These are phyloP conservation scores for Chalciporus pseudorubinellus DNA, from an alignment of 768 basidiomycete species.

Conservation along the genomic window DNA sequence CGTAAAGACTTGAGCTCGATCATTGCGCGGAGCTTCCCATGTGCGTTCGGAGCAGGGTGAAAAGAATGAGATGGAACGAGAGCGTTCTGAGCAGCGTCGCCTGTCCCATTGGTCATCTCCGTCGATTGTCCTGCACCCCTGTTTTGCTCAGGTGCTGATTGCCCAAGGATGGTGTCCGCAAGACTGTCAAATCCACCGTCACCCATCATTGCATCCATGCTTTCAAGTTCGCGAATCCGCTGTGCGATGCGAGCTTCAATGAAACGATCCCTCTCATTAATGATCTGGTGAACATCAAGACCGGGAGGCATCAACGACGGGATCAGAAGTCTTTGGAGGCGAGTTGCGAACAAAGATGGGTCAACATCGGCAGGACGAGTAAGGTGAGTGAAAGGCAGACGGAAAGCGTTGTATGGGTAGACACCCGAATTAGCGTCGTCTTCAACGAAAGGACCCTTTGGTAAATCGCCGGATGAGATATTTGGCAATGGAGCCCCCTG, in stretches of 20 bases:
- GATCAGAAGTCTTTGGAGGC: constrained; percentile 76
- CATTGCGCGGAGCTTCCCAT: constrained; percentile 82
- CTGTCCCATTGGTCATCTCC: constrained; percentile 36
- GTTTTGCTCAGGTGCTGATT: background rate
- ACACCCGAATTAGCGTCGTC: constrained; percentile 77
- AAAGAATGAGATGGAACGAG: constrained; percentile 4
- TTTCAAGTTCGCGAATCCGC: constrained; percentile 83
- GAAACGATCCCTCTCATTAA: constrained; percentile 89
- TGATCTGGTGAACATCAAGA: constrained; percentile 86
- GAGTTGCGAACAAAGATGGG: constrained; percentile 63
- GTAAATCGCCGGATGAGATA: constrained; percentile 56
- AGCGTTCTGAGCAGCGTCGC: constrained; percentile 15
- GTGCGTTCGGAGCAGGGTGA: constrained; percentile 60
- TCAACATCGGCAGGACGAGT: constrained; percentile 61
- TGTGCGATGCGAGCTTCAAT: constrained; percentile 88
- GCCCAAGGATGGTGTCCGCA: constrained; percentile 36
- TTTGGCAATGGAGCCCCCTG: constrained; percentile 33
- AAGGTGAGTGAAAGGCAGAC: constrained; percentile 79
- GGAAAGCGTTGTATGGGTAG: constrained; percentile 90
- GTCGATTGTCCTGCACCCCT: constrained; percentile 3
- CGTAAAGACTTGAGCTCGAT: constrained; percentile 92
- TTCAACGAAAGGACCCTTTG: constrained; percentile 75
- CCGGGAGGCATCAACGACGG: constrained; percentile 90
- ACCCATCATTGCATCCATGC: constrained; percentile 75
- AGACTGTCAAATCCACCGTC: constrained; percentile 65